These are phyloP conservation scores for Ligustrum vulgare DNA, from an alignment of 257 asterid genomes.

Conservation along the genomic window DNA sequence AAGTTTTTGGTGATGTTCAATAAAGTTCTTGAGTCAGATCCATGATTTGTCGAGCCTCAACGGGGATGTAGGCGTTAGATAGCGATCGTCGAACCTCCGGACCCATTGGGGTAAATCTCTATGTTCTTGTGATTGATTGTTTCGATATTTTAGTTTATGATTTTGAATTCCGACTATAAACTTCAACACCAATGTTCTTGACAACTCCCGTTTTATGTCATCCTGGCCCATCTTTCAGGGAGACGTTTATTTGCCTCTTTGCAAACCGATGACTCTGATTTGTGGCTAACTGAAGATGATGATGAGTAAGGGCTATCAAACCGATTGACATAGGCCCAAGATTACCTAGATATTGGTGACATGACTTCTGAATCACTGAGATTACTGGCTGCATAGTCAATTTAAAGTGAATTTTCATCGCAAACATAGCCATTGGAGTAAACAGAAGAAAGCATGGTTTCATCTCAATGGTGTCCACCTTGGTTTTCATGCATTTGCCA, in stretches of 20 bases:
- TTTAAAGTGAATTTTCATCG: slow-evolving; percentile 81
- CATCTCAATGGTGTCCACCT: slow-evolving; percentile 42
- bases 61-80: no score
- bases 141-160: no score
- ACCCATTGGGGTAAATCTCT: no score
- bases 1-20: no score
- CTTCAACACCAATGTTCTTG: no score
- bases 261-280: slow-evolving; percentile 83
- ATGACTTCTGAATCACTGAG: slow-evolving; percentile 75
- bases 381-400: slow-evolving; percentile 62
- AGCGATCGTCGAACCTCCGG: no score
- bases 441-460: slow-evolving; percentile 65
- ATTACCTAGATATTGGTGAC: slow-evolving; percentile 88
- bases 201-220: slow-evolving; percentile 65
- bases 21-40: no score
- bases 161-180: no score
- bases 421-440: slow-evolving; percentile 76
- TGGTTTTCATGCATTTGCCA: slow-evolving; percentile 70
- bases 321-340: slow-evolving; percentile 85
- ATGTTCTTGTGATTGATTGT: no score
- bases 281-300: slow-evolving; percentile 70
- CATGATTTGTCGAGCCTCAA: no score
- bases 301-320: slow-evolving; percentile 81
- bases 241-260: slow-evolving; percentile 96
- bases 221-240: slow-evolving; percentile 93